Conservation (phyloP, 257 asterid genomes). For the Primulina tabacum region DNA sequence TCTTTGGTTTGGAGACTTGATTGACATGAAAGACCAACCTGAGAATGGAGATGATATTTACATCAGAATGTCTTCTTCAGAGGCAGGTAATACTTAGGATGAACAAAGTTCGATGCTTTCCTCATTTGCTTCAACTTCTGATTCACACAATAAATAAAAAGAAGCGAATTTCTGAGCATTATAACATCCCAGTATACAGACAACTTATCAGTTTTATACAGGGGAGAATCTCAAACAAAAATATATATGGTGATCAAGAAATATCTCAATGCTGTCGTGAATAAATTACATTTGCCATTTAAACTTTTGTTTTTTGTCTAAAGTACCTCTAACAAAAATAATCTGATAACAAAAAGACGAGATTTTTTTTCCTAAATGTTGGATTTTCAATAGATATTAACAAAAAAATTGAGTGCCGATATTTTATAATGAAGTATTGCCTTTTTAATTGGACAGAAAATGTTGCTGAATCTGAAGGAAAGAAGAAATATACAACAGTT, state of each 20-base stretch:
- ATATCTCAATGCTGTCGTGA: not conserved
- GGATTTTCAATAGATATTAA: not conserved
- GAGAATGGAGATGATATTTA: conserved; percentile 19
- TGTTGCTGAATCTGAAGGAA: conserved; percentile 1
- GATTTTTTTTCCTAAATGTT: not conserved
- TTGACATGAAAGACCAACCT: conserved; percentile 21
- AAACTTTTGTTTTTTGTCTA: no score
- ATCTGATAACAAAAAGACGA: not conserved
- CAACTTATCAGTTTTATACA: not conserved
- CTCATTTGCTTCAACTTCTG: no score
- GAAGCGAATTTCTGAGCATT: no score
- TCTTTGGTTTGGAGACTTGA: conserved; percentile 25
- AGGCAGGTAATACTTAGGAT: conserved; percentile 14
- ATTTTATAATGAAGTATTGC: not conserved
- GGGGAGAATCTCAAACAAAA: not conserved
- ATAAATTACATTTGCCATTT: not conserved
- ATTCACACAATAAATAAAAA: no score
- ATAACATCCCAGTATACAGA: no score
- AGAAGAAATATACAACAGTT: not conserved
- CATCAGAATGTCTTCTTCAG: conserved; percentile 22
- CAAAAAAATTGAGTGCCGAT: not conserved
- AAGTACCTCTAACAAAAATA: not conserved
- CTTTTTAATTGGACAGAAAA: not conserved
- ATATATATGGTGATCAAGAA: no score
- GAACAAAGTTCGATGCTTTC: no score